phyloP scores from a whole-genome alignment of 2,329 filamentous ascomycete species.

The Colletotrichum navitas region DNA sequence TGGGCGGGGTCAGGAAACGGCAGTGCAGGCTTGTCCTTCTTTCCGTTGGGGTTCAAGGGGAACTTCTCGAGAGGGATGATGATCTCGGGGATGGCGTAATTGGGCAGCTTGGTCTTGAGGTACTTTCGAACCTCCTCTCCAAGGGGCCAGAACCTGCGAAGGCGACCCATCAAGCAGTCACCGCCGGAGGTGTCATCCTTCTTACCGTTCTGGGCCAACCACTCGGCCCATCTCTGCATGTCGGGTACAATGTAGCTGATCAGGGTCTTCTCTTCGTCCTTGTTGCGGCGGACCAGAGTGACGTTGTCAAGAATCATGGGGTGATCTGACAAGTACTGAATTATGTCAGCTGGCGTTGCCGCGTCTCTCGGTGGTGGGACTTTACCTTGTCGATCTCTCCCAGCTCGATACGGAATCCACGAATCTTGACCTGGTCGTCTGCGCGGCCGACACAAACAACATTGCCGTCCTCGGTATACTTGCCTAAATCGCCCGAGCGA shows the following conservation, averaged over 20 bases:
- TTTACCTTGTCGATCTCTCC: conserved; percentile 80
- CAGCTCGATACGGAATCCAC: conserved; percentile 95
- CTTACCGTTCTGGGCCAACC: conserved; percentile 59
- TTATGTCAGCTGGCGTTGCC: conserved; percentile 25
- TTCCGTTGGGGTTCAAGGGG: conserved; percentile 82
- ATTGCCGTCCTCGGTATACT: conserved; percentile 77
- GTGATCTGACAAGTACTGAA: not conserved
- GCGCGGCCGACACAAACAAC: conserved; percentile 78
- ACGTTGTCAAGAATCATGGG: conserved; percentile 16
- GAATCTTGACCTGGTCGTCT: conserved; percentile 94
- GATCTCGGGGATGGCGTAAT: conserved; percentile 41
- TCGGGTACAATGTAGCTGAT: conserved; percentile 91
- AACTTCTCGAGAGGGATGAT: conserved; percentile 59
- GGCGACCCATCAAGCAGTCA: conserved; percentile 2
- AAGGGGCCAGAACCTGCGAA: conserved; percentile 11
- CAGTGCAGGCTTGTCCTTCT: conserved; percentile 81
- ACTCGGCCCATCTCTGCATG: conserved; percentile 27
- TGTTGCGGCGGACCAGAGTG: conserved; percentile 86
- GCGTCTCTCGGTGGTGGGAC: not conserved
- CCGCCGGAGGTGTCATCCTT: conserved; percentile 45
- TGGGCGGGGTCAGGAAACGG: conserved; percentile 73
- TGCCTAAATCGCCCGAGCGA: conserved; percentile 86
- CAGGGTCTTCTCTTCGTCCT: conserved; percentile 85
- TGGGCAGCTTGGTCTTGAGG: conserved; percentile 77
- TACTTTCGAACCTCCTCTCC: conserved; percentile 71